These are phyloP conservation scores for Licmophora abbreviata DNA, from an alignment of 108 stramenopile genomes.

Conservation along the genomic window DNA sequence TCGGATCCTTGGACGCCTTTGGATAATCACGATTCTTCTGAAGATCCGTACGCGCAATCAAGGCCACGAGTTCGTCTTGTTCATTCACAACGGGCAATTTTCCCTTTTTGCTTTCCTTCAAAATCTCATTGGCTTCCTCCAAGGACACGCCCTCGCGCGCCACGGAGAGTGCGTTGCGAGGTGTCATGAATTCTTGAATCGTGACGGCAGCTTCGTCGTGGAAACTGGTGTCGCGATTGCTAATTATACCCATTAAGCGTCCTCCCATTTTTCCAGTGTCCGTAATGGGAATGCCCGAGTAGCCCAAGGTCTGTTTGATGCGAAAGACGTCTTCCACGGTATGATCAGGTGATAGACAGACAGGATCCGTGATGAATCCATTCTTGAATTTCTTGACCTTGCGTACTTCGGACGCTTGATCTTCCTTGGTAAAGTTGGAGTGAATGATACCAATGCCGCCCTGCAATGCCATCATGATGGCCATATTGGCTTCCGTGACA, in stretches of 20 bases:
- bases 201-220: constrained; percentile 74
- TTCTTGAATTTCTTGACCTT: constrained; percentile 98
- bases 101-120: constrained; percentile 95
- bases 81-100: constrained; percentile 98
- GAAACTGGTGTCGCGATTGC: constrained; percentile 96
- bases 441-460: constrained; percentile 99
- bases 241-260: constrained; percentile 94
- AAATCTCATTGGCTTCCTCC: constrained; percentile 92
- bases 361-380: constrained; percentile 98
- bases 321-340: constrained; percentile 86
- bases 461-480: constrained; percentile 98
- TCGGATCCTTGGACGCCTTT: constrained; percentile 85
- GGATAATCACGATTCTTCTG: constrained; percentile 98
- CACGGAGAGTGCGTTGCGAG: constrained; percentile 69
- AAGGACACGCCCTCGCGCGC: constrained; percentile 90
- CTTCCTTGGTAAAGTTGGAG: constrained; percentile 92
- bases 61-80: constrained; percentile 91
- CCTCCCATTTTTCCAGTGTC: constrained; percentile 96
- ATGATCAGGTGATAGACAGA: constrained; percentile 86
- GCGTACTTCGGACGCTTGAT: constrained; percentile 88
- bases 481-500: constrained; percentile 94
- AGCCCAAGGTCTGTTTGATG: constrained; percentile 80
- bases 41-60: constrained; percentile 97
- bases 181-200: constrained; percentile 92
- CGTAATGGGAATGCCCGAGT: constrained; percentile 98